Percentiles rank a stretch among this genome's conserved stretches.
Conservation (phyloP, 2,329 filamentous ascomycete genomes). For the Hymenoscyphus infarciens region DNA sequence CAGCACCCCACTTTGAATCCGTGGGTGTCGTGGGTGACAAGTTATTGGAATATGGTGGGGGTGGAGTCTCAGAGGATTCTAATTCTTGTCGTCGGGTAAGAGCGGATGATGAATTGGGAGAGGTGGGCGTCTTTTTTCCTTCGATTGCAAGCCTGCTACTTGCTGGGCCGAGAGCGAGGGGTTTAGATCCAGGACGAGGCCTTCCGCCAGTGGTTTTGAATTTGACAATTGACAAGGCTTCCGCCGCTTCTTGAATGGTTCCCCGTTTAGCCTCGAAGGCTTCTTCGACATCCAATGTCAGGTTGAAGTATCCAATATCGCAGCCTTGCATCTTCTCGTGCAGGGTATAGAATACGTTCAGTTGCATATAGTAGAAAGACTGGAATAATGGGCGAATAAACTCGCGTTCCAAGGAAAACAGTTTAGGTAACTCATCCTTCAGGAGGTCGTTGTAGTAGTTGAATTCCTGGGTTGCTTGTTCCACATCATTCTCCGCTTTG, state of each 20-base stretch:
- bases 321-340: conserved; percentile 97
- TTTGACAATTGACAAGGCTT: conserved; percentile 78
- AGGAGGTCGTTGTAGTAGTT: conserved; percentile 97
- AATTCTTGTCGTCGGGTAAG: conserved; percentile 36
- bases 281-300: conserved; percentile 85
- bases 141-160: conserved; percentile 25
- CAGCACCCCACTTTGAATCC: conserved; percentile 40
- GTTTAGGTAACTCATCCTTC: conserved; percentile 90
- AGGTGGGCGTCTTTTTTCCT: conserved; percentile 21
- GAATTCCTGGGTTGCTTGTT: conserved; percentile 90
- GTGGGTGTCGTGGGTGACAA: conserved; percentile 31
- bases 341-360: conserved; percentile 98
- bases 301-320: conserved; percentile 96
- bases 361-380: conserved; percentile 99
- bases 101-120: conserved; percentile 35
- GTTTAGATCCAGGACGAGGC: conserved; percentile 35
- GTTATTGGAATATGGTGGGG: conserved; percentile 66
- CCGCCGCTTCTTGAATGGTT: conserved; percentile 79
- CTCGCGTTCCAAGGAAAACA: conserved; percentile 85
- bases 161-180: conserved; percentile 22
- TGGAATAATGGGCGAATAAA: conserved; percentile 98
- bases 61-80: conserved; percentile 54
- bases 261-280: conserved; percentile 87
- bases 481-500: conserved; percentile 88
- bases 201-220: conserved; percentile 84